Evolutionary conservation across 2,329 filamentous ascomycete species (phyloP).

Genomic region (Westerdykella aurantiaca): DNA sequence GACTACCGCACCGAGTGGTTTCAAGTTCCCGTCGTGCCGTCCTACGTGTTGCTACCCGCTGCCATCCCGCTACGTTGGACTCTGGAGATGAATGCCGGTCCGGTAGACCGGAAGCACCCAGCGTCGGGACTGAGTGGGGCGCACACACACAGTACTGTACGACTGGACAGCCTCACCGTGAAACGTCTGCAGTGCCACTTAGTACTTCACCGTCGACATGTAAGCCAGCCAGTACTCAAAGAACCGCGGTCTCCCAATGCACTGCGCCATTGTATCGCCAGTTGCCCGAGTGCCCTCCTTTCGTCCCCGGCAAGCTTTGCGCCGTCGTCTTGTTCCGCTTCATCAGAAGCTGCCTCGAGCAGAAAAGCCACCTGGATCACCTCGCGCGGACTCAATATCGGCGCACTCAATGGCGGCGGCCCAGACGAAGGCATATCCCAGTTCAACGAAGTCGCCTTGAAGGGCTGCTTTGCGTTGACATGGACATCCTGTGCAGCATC

Average conservation of each 20-base stretch:
- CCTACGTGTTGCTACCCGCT: too few species aligned
- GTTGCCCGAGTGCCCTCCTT: conserved; percentile 65
- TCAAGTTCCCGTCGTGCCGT: too few species aligned
- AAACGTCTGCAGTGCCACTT: too few species aligned
- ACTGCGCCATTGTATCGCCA: conserved; percentile 83
- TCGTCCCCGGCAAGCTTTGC: conserved; percentile 26
- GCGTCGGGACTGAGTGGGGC: too few species aligned
- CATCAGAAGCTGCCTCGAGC: conserved; percentile 45
- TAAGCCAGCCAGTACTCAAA: conserved; percentile 77
- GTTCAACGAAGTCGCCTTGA: conserved; percentile 50
- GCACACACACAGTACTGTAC: not conserved
- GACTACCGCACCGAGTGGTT: too few species aligned
- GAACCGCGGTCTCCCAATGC: conserved; percentile 86
- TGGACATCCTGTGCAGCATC: conserved; percentile 37
- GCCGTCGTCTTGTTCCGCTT: conserved; percentile 41
- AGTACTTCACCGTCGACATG: conserved; percentile 27
- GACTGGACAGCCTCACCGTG: too few species aligned
- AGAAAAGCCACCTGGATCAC: conserved; percentile 61
- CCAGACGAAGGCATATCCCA: conserved; percentile 45
- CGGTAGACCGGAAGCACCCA: too few species aligned
- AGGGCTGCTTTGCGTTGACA: conserved; percentile 48
- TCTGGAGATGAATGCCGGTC: too few species aligned
- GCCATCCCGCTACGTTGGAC: too few species aligned
- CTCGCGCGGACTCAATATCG: conserved; percentile 56
- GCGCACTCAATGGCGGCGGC: conserved; percentile 28